Percentiles rank a stretch among this genome's conserved stretches.
Conservation (phyloP, 768 basidiomycete species). For the Pisolithus marmoratus region DNA sequence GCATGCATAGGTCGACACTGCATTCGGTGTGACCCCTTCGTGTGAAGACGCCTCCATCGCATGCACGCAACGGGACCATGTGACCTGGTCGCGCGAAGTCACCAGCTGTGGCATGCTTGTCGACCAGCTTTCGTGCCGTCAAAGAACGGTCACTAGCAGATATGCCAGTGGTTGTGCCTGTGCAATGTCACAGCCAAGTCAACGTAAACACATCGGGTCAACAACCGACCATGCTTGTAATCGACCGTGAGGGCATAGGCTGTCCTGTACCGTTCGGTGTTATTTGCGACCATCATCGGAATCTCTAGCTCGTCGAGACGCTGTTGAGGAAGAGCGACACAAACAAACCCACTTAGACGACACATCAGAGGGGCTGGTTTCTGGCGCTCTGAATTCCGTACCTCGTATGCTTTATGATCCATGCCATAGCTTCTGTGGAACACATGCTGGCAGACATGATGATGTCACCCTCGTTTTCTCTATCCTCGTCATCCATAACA, state of each 20-base stretch:
- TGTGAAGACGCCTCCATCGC: constrained; percentile 77
- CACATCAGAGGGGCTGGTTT: constrained; percentile 8
- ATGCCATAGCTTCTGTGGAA: constrained; percentile 97
- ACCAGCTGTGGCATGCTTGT: constrained; percentile 42
- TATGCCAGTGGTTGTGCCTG: constrained; percentile 93
- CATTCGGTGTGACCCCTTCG: constrained; percentile 94
- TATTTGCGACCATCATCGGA: constrained; percentile 90
- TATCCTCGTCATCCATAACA: constrained; percentile 93
- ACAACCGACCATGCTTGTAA: constrained; percentile 67
- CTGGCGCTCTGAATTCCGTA: constrained; percentile 29
- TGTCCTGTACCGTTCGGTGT: constrained; percentile 87
- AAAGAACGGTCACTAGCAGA: constrained; percentile 92
- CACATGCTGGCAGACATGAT: constrained; percentile 81
- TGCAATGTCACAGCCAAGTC: not conserved
- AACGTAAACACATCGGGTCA: not conserved
- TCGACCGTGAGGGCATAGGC: constrained; percentile 97
- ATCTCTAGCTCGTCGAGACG: constrained; percentile 75
- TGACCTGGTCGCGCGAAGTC: constrained; percentile 95
- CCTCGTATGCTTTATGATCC: constrained; percentile 98
- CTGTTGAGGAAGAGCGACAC: constrained; percentile 72
- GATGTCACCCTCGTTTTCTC: constrained; percentile 97
- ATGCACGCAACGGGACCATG: constrained; percentile 87
- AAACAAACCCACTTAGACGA: constrained; percentile 82
- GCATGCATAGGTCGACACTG: constrained; percentile 76
- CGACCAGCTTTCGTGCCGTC: constrained; percentile 79